phyloP scores from a whole-genome alignment of 345 rosid genomes.

The Populus alba region DNA sequence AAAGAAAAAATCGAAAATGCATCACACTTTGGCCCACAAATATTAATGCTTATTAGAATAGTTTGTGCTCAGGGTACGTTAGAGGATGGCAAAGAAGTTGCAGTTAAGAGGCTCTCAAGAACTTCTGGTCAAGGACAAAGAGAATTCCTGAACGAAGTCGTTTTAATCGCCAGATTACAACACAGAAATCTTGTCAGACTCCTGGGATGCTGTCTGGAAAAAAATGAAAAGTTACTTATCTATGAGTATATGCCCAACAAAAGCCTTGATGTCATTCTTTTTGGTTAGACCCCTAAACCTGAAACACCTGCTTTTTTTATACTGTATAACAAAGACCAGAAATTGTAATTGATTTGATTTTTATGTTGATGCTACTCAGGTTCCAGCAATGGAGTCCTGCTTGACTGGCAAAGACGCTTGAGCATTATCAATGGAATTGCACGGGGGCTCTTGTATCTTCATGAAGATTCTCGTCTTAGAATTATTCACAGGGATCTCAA shows the following conservation, averaged over 20 bases:
- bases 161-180: slow-evolving; percentile 23
- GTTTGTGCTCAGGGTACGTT: slow-evolving; percentile 13
- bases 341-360: too few relatives aligned
- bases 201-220: slow-evolving; percentile 21
- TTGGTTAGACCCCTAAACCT: not conserved
- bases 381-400: not conserved
- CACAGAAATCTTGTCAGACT: slow-evolving; percentile 29
- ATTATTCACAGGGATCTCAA: slow-evolving; percentile 37
- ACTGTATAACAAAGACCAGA: too few relatives aligned
- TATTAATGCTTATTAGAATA: not conserved
- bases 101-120: slow-evolving; percentile 33
- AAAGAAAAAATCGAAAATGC: too few relatives aligned
- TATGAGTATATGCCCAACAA: slow-evolving; percentile 27
- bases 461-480: slow-evolving; percentile 41
- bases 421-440: slow-evolving; percentile 39
- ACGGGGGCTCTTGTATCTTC: slow-evolving; percentile 37
- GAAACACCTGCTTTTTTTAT: not conserved
- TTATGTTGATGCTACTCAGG: not conserved
- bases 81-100: slow-evolving; percentile 22
- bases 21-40: too few relatives aligned
- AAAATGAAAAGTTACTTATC: slow-evolving; percentile 16
- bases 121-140: slow-evolving; percentile 25
- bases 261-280: slow-evolving; percentile 19
- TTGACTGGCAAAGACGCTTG: slow-evolving; percentile 33
- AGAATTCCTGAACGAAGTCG: slow-evolving; percentile 27